Evolutionary conservation across 1,284 basidiomycete species (phyloP), one percentile per base, ranked within the genome.

Genomic region (Ustilago xerochloae): DNA sequence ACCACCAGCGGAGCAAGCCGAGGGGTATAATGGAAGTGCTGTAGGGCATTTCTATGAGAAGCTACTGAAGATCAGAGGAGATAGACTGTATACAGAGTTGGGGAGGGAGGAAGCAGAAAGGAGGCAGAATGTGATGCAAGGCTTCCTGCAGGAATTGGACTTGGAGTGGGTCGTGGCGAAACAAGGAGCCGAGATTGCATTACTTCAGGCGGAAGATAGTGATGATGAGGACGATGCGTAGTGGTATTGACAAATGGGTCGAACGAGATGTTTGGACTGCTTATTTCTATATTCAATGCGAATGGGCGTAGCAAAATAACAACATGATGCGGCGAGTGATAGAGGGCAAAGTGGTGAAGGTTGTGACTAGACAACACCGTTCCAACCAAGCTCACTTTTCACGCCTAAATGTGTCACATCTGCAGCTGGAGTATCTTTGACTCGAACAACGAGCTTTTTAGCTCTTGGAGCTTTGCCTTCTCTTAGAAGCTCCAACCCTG

Each of bases 11-110:
- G 77, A 78, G n/a, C 76, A 81, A 47, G 70, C 30, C 0, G 57
- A 75, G 33, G 86, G 86, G 6, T 84, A 86, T n/a, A 84, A 85
- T 26, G 83, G 85, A 12, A 90, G 89, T 0, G 90, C 92, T 1
- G 89, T 96, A 26, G 89, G 89, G 30, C 94, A 97, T 79, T 97
- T 97, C 79, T 86, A 93, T 74, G 92, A 94, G 76, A 97, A 97
- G 46, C 45, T 70, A 46, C 51, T 60, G 8, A 71, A 63, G 51
- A 75, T 75, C 32, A 45, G 41, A 12, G 75, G 60, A 9, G 62
- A 74, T 4, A 47, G 67, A 20, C 55, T 78, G 18, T 68, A 84
- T 86, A 94, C 93, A 0, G 87, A 86, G 4, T 87, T 87, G 3
- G 93, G 91, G 2, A 90, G 88, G 77, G 79, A 83, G 64, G 86